Evolutionary conservation across 495 filamentous ascomycete species (phyloP), one percentile per base, ranked within the genome.

Genomic region (Penicillium subrubescens): DNA sequence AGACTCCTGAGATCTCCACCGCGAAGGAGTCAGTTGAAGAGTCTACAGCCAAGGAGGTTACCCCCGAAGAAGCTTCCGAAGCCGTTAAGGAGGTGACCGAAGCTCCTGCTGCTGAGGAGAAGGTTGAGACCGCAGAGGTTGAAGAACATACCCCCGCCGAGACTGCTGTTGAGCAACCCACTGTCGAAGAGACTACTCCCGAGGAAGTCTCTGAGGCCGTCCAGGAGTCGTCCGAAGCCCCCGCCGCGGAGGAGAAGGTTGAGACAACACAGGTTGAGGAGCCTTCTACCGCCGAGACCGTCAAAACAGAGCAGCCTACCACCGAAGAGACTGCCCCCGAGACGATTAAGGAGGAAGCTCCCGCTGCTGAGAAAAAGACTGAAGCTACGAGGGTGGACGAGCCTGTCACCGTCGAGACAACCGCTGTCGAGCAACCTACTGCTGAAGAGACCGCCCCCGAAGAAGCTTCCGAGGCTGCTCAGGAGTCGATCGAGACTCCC

Each of bases 141-240:
- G 51, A 53, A n/a, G 51, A 53, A 27, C 14, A 27, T 10, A 33
- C 34, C 11, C 21, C 57, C 15, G 62, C 63, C 31, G 14, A 60
- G 39, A 31, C 59, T 11, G 14, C 60, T 35, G 58, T 23, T 34
- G 58, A 66, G 33, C 65, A 68, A 17, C 33, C 67, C 35, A 44
- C 52, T 12, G 19, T 15, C 19, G 19, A 41, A 41, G 41, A 23
- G 61, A 23, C 35, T 37, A n/a, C 29, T n/a, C 33, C 51, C 25
- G 62, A 64, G 25, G 58, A 60, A 25, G 65, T 37, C 19, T 43
- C 65, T 27, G 51, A 8, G 2, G 14, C 4, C 2, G 51, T 34
- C 10, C 11, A 54, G 51, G 51, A 54, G 51, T 6, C 58, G 14
- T 34, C 51, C 17, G 46, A 51, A 21, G 50, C 33, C 8, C n/a